Conservation (phyloP, 2,329 filamentous ascomycete species). For the Pseudogymnoascus sp. region DNA sequence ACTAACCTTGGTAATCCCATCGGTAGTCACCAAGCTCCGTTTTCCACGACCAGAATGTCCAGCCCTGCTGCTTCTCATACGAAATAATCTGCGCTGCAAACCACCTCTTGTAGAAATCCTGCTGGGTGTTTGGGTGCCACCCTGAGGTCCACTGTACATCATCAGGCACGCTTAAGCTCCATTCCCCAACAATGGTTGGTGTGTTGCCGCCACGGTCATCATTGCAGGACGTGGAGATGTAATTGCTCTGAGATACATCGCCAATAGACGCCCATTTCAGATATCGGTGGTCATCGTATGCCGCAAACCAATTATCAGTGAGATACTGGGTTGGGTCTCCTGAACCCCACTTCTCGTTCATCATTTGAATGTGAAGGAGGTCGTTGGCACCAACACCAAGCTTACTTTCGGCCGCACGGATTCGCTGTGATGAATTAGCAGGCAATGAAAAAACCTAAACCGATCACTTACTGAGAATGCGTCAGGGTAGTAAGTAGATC, state of each 20-base stretch:
- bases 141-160: slow-evolving; percentile 37
- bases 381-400: slow-evolving; percentile 36
- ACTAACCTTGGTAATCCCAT: slow-evolving; percentile 38
- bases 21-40: slow-evolving; percentile 38
- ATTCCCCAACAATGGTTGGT: slow-evolving; percentile 50
- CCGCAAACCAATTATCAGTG: slow-evolving; percentile 35
- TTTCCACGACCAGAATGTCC: slow-evolving; percentile 57
- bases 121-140: slow-evolving; percentile 35
- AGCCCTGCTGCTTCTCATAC: slow-evolving; percentile 46
- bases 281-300: slow-evolving; percentile 52
- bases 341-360: slow-evolving; percentile 46
- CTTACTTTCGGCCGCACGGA: slow-evolving; percentile 40
- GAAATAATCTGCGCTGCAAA: slow-evolving; percentile 47
- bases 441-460: not conserved
- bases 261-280: slow-evolving; percentile 44
- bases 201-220: slow-evolving; percentile 36
- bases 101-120: slow-evolving; percentile 45
- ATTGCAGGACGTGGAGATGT: slow-evolving; percentile 43
- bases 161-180: slow-evolving; percentile 44
- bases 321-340: slow-evolving; percentile 43
- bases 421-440: slow-evolving; percentile 27
- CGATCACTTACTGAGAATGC: slow-evolving; percentile 31
- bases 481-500: slow-evolving; percentile 39
- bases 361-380: slow-evolving; percentile 45
- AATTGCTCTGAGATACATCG: slow-evolving; percentile 37